phyloP scores from a whole-genome alignment of 106 monocot genomes.

The Agapanthus africanus region DNA sequence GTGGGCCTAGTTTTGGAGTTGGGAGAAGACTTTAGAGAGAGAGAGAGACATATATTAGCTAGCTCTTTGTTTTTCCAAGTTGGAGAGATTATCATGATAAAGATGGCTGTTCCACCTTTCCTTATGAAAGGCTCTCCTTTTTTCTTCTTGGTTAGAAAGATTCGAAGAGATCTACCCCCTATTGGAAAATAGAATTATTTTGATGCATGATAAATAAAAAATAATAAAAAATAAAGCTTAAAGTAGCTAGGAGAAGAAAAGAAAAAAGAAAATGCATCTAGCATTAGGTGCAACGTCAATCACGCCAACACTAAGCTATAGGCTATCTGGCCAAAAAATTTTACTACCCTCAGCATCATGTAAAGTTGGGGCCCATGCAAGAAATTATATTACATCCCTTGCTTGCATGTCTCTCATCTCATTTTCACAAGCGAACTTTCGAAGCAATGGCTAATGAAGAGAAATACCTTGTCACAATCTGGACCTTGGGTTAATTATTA shows the following conservation, averaged over 20 bases:
- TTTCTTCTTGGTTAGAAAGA: constrained; percentile 10
- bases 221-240: too few relatives aligned
- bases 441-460: neutral
- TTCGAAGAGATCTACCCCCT: constrained; percentile 3
- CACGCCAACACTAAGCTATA: constrained; percentile 1
- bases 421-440: neutral
- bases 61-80: neutral
- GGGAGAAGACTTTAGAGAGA: constrained; percentile 7
- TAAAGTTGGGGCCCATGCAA: neutral
- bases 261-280: neutral
- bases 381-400: too few relatives aligned
- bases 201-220: too few relatives aligned
- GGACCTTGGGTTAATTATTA: too few relatives aligned
- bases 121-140: neutral
- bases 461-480: too few relatives aligned
- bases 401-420: neutral
- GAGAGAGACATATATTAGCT: neutral
- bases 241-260: too few relatives aligned
- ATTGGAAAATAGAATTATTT: neutral
- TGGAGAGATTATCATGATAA: constrained; percentile 8
- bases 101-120: neutral
- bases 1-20: constrained; percentile 7
- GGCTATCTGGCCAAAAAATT: neutral
- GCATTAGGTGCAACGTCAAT: constrained; percentile 13
- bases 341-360: neutral